Evolutionary conservation across 768 basidiomycete genomes (phyloP).

Genomic region (Russula griseocarnosa): DNA sequence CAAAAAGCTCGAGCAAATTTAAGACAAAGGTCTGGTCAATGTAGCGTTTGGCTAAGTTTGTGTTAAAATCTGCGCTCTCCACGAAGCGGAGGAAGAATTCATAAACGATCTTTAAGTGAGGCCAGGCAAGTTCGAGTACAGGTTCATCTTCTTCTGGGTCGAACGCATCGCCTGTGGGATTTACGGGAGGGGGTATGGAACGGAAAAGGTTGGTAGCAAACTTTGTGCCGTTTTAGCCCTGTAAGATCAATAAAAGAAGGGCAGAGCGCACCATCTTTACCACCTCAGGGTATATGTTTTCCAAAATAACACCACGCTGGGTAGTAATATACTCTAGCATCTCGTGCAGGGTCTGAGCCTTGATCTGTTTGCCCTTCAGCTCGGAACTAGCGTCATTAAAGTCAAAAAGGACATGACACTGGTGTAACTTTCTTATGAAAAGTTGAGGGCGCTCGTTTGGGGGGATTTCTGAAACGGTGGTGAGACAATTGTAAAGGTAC

Average conservation of each 20-base stretch:
- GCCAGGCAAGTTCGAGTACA: conserved; percentile 98
- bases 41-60: conserved; percentile 94
- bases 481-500: conserved; percentile 24
- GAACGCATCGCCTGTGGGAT: conserved; percentile 96
- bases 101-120: conserved; percentile 98
- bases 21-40: conserved; percentile 96
- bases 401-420: conserved; percentile 96
- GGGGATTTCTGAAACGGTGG: conserved; percentile 67
- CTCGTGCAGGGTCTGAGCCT: conserved; percentile 95
- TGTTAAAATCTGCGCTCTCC: conserved; percentile 97
- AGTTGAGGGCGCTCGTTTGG: conserved; percentile 83
- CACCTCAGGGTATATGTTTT: conserved; percentile 97
- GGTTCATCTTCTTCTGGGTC: conserved; percentile 99
- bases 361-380: conserved; percentile 96
- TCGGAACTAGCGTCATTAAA: conserved; percentile 97
- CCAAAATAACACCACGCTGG: conserved; percentile 92
- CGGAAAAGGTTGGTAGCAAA: conserved; percentile 98
- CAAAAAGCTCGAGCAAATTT: conserved; percentile 95
- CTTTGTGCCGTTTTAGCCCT: conserved; percentile 40
- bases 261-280: conserved; percentile 80
- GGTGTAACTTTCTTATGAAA: conserved; percentile 91
- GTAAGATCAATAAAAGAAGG: conserved; percentile 19
- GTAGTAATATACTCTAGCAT: conserved; percentile 99
- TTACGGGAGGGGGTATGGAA: conserved; percentile 98
- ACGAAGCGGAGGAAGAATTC: conserved; percentile 99